Evolutionary conservation across 768 basidiomycete genomes (phyloP), one percentile per base, ranked within the genome.

Genomic region (Suillus tomentosus): DNA sequence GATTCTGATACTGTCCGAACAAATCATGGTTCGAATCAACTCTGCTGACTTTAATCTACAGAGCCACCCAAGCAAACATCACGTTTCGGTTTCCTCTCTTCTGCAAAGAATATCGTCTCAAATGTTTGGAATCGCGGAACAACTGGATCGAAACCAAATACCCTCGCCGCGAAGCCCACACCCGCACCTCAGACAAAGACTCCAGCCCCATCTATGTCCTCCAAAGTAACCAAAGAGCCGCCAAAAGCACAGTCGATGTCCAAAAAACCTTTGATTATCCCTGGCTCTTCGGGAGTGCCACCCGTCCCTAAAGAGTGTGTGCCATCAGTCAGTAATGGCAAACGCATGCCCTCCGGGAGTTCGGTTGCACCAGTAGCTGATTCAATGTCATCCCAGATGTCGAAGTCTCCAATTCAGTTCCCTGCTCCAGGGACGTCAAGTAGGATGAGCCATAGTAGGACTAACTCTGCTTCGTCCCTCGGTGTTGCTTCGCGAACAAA

Each of bases 91-190:
- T 91, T 93, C 78, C 74, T 93, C 7, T 82, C 87, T 9, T 78
- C 81, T 24, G 87, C 91, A 9, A 92, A 91, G 72, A 84, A 85
- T 0, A 77, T 92, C 3, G 90, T 92, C 5, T 80, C 82, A 68
- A 90, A 83, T 66, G 89, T 93, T 1, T 92, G 90, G 90, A 87
- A 85, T 68, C 80, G 88, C 67, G 85, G 82, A 31, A 77, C 73
- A 17, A 71, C 71, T 3, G 73, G 73, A 8, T 70, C 72, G 19
- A 79, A 72, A 58, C 69, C 76, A 6, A 74, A 62, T 43, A 67
- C 75, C 17, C 71, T 74, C 10, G 68, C 71, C 22, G 65, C 73
- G 45, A 80, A 76, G 64, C 51, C 73, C 5, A 62, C 66, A 48
- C 64, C 61, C 56, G 64, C 64, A 63, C 66, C 58, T 60, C 39